A percentile compares a stretch with the other conserved stretches of the same genome.
These are phyloP conservation scores for Creolimax fragrantissima DNA, from an alignment of 78 protist species.

Conservation along the genomic window DNA sequence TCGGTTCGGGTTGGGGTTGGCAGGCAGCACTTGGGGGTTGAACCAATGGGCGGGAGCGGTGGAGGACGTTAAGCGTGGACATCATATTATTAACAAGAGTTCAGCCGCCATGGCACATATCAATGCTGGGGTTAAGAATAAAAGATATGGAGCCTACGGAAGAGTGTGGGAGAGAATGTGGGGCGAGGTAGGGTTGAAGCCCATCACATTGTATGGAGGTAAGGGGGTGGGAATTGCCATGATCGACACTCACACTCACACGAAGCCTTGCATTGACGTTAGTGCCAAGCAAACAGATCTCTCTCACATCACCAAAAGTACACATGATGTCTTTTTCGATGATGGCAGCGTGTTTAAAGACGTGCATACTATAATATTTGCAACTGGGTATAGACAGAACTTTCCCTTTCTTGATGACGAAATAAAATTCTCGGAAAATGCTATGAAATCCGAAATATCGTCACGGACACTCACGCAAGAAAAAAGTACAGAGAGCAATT, in stretches of 20 bases:
- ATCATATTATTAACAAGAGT: conserved; percentile 33
- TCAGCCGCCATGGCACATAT: conserved; percentile 33
- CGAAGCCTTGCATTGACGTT: background rate
- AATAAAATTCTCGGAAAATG: background rate
- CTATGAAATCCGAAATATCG: background rate
- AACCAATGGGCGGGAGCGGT: conserved; percentile 10
- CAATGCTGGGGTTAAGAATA: background rate
- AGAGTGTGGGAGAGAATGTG: background rate
- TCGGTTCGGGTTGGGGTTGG: background rate
- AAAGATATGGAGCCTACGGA: background rate
- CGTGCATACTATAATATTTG: background rate
- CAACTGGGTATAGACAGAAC: conserved; percentile 15
- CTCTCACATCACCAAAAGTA: too few relatives aligned
- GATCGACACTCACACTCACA: background rate
- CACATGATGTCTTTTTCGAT: background rate
- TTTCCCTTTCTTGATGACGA: conserved; percentile 8
- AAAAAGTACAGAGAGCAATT: too few relatives aligned
- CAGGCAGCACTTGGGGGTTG: background rate
- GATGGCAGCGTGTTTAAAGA: background rate
- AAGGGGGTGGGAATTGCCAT: background rate
- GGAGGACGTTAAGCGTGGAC: background rate
- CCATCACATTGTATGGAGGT: background rate
- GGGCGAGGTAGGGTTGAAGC: background rate
- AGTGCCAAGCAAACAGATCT: too few relatives aligned
- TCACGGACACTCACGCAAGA: too few relatives aligned